Base-by-base conservation (phyloP, 768 basidiomycete genomes). In the Leccinum pellstonianum region DNA sequence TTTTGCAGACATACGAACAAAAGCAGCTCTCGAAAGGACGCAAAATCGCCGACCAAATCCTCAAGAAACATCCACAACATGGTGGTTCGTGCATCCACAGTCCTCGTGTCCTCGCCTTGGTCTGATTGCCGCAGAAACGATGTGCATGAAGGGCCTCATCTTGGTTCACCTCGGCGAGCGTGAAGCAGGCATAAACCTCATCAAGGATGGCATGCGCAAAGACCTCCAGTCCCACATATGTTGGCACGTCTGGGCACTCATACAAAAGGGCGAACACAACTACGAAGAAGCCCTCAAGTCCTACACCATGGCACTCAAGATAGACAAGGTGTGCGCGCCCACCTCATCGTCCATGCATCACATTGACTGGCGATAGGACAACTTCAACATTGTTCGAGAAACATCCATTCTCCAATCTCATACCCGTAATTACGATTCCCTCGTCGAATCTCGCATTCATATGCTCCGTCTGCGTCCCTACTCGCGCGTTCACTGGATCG, bases 231-330 rank as follows among this genome's bases (percentile, higher is more conserved):
- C 93, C 19, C 95, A 98, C 69, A 98, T 99, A 70, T 90, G 88
- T 70, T 98, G 97, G 95, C 97, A 99, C 75, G 96, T 98, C 64
- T 91, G 93, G 71, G 97, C 94, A 27, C 88, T 99, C 68, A 86
- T 97, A 21, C 91, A 95, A 73, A 93, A 96, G 73, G 89, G 88
- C 9, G 91, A 97, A 72, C 95, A 91, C 75, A 93, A 96, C 70
- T 98, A 93, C 67, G 92, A 93, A 64, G 94, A 95, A 68, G 95
- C 97, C 1, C 80, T 93, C 67, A 91, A 94, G 68, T 95, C 94
- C 25, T 98, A 98, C 74, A 85, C 83, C 2, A 90, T 93, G 77
- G 96, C 95, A 3, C 77, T 95, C 64, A 83, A 83, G 61, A 91
- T 91, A 68, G 97, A 98, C 77, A 89, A 88, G 78, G 95, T 96